Conservation (phyloP, 139 green algal genomes). For the Coccomyxa sp. region DNA sequence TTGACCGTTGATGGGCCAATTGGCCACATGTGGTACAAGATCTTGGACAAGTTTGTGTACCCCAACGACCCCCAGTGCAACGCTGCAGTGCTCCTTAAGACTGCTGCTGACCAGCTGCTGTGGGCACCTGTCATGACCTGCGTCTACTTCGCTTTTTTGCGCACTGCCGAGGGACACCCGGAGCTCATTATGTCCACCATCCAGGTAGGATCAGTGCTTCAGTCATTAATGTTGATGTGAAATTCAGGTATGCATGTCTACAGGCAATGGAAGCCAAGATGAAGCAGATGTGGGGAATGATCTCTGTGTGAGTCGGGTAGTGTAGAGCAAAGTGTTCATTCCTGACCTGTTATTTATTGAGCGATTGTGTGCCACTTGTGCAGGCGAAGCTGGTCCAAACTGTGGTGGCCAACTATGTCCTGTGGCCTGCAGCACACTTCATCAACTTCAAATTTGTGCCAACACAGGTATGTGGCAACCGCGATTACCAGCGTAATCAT, state of each 20-base stretch:
- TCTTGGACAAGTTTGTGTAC: constrained; percentile 40
- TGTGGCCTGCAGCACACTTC: constrained; percentile 69
- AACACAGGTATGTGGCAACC: constrained; percentile 16
- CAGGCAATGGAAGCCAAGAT: background rate
- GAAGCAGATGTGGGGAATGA: background rate
- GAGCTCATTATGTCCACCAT: constrained; percentile 46
- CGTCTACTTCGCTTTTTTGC: constrained; percentile 52
- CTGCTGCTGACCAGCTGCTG: constrained; percentile 47
- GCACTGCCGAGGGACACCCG: constrained; percentile 43
- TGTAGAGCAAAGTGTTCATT: background rate
- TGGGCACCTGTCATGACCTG: constrained; percentile 51
- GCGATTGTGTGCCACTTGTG: background rate
- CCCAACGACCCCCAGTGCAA: constrained; percentile 37
- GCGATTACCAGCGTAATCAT: background rate
- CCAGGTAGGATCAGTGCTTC: constrained; percentile 15
- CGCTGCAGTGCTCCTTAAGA: constrained; percentile 48
- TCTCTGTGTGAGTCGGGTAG: too few relatives aligned
- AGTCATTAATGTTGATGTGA: background rate
- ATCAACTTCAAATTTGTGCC: constrained; percentile 82
- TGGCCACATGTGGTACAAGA: constrained; percentile 31
- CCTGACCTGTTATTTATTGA: background rate
- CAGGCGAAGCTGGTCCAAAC: constrained; percentile 51
- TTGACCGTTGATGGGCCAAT: constrained; percentile 21
- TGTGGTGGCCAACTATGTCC: constrained; percentile 60
- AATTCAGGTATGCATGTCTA: background rate